Evolutionary conservation across 164 flowering plant genomes (phyloP).

Genomic region (Houttuynia cordata): DNA sequence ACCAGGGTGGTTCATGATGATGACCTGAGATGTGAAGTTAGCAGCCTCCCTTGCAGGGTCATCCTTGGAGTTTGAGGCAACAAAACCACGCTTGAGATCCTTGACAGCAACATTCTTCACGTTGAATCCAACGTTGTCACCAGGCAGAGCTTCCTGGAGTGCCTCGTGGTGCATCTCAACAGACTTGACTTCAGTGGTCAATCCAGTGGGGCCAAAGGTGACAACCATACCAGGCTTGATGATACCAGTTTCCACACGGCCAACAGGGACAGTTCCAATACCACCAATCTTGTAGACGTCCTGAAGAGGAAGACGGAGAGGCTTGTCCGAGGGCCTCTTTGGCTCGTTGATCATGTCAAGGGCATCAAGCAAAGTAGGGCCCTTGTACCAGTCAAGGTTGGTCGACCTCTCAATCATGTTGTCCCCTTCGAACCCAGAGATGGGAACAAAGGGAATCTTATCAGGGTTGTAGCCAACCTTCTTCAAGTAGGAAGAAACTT

Average conservation of each 20-base stretch:
- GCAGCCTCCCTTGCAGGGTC: constrained; percentile 32
- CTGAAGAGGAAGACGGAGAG: constrained; percentile 53
- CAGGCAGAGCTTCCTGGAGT: constrained; percentile 48
- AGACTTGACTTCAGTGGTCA: constrained; percentile 56
- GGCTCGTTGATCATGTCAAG: constrained; percentile 41
- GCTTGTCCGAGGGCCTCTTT: constrained; percentile 57
- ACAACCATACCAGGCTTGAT: constrained; percentile 53
- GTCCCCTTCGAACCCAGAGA: constrained; percentile 24
- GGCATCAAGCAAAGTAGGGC: constrained; percentile 47
- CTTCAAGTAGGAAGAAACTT: constrained; percentile 13
- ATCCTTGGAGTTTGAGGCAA: constrained; percentile 53
- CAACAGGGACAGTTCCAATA: constrained; percentile 50
- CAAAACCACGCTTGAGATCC: constrained; percentile 51
- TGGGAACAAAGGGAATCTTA: constrained; percentile 21
- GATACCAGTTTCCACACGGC: constrained; percentile 47
- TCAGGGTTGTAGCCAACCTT: constrained; percentile 23
- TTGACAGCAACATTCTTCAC: constrained; percentile 51
- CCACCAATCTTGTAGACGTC: constrained; percentile 62
- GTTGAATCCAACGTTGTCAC: constrained; percentile 54
- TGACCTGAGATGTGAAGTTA: constrained; percentile 13
- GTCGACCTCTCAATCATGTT: constrained; percentile 29
- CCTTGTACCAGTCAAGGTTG: constrained; percentile 60
- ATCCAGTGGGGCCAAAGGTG: constrained; percentile 46
- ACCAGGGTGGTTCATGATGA: constrained; percentile 13
- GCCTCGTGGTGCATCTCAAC: constrained; percentile 62